Evolutionary conservation across 164 flowering plant genomes (phyloP), one percentile per base, ranked within the genome.

Genomic region (Taxillus chinensis): DNA sequence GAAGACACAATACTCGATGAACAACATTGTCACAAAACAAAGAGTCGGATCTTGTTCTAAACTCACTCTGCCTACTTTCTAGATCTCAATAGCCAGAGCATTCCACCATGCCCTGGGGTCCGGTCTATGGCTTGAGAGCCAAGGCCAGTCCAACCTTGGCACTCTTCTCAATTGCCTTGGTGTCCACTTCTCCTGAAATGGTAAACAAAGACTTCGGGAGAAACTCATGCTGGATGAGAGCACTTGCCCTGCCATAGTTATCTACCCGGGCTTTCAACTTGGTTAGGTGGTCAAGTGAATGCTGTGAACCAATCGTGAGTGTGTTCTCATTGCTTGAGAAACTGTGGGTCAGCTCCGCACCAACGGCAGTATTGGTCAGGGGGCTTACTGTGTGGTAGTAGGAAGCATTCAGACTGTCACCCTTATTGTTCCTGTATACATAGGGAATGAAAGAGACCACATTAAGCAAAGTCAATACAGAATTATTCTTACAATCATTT

Each of bases 161-260:
- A 51, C 84, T 84, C 80, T 84, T 90, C 52, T 87, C 92, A 54
- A 84, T 78, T 8, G 90, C 84, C 63, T 82, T 74, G 13, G 95
- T 78, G 73, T 90, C 96, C 16, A 87, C 95, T 64, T 90, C 93
- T 55, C 87, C 95, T 0, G 92, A 86, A 48, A 90, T 74, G 62
- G 92, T 87, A 73, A 90, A 62, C 6, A 83, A 77, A 9, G 93
- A 87, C 63, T 82, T 87, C 13, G 92, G 86, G 43, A 86, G 79
- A 92, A 92, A 90, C 73, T 83, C 87, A 14, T 90, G 95, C 77
- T 90, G 96, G 68, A 90, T 73, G 39, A 90, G 92, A 50, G 87
- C 90, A 62, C 81, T 90, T 6, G 78, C 92, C 70, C 70, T 83
- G 6, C 96, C 95, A 66, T 66, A 75, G 79, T 75, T 90, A 80